phyloP scores from a whole-genome alignment of 495 filamentous ascomycete genomes.

The Annulohypoxylon maeteangense region DNA sequence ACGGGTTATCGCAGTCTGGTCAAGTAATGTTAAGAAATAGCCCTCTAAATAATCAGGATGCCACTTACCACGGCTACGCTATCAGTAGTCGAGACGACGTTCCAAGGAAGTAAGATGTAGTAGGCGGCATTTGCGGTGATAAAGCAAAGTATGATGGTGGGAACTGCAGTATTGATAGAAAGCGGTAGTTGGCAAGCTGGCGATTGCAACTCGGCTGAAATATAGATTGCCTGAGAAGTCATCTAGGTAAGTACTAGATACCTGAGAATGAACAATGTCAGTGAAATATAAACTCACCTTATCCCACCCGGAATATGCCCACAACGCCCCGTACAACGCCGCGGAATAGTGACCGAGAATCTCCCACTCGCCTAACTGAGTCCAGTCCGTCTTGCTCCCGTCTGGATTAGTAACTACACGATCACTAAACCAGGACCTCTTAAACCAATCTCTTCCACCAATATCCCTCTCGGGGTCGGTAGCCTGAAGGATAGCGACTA shows the following conservation, averaged over 20 bases:
- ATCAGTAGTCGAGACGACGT: conserved; percentile 62
- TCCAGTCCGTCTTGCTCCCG: conserved; percentile 63
- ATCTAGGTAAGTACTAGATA: neutral
- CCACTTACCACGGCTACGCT: conserved; percentile 65
- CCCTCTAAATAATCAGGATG: neutral
- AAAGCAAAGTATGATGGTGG: conserved; percentile 66
- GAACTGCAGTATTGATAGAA: conserved; percentile 65
- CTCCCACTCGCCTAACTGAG: conserved; percentile 56
- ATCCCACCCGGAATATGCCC: conserved; percentile 71
- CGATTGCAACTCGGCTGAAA: conserved; percentile 62
- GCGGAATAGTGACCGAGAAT: conserved; percentile 63
- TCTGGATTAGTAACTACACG: conserved; percentile 57
- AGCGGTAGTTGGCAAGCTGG: conserved; percentile 65
- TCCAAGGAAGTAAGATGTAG: conserved; percentile 66
- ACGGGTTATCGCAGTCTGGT: conserved; percentile 62
- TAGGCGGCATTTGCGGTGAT: conserved; percentile 64
- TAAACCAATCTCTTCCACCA: conserved; percentile 63
- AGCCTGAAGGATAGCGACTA: conserved; percentile 54
- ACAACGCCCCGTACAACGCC: conserved; percentile 65
- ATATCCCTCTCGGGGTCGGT: conserved; percentile 47
- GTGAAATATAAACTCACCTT: conserved; percentile 54
- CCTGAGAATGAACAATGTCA: neutral
- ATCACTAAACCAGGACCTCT: conserved; percentile 60
- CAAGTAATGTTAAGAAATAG: neutral
- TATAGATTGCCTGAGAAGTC: conserved; percentile 61